Evolutionary conservation across 164 flowering plant species (phyloP).

Genomic region (Nymphaea thermarum): DNA sequence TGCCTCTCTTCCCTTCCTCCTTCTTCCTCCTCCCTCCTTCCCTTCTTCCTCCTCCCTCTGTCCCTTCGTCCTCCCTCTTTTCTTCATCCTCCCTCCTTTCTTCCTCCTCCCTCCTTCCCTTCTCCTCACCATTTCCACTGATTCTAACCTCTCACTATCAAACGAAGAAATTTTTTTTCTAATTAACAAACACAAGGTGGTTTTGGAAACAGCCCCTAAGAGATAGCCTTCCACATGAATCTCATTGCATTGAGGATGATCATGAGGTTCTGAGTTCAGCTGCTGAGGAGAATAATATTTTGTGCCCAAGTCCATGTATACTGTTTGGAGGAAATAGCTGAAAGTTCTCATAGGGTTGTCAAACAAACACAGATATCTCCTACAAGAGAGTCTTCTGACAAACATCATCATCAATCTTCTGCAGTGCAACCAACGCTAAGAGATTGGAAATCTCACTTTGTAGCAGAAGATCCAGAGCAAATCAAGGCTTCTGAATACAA

Average conservation of each 20-base stretch:
- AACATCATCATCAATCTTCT: neutral
- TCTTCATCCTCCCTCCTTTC: no score
- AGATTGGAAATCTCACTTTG: neutral
- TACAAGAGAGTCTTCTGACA: neutral
- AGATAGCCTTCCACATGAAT: neutral
- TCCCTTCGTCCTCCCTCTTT: no score
- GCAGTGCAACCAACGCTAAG: neutral
- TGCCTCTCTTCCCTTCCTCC: no score
- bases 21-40: no score
- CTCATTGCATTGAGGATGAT: neutral
- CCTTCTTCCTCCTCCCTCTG: no score
- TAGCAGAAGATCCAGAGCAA: neutral
- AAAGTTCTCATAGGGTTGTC: neutral
- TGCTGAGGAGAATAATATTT: neutral
- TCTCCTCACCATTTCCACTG: no score
- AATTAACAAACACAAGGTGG: no score
- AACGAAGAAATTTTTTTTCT: no score
- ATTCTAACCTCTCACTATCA: no score
- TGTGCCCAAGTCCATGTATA: neutral
- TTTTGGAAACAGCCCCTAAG: no score
- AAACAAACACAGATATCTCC: neutral
- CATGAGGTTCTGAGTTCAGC: neutral
- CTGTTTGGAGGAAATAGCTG: neutral
- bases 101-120: no score
- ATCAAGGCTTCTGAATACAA: neutral